Evolutionary conservation across 208 protist genomes (phyloP).

Genomic region (Leishmania arabica): DNA sequence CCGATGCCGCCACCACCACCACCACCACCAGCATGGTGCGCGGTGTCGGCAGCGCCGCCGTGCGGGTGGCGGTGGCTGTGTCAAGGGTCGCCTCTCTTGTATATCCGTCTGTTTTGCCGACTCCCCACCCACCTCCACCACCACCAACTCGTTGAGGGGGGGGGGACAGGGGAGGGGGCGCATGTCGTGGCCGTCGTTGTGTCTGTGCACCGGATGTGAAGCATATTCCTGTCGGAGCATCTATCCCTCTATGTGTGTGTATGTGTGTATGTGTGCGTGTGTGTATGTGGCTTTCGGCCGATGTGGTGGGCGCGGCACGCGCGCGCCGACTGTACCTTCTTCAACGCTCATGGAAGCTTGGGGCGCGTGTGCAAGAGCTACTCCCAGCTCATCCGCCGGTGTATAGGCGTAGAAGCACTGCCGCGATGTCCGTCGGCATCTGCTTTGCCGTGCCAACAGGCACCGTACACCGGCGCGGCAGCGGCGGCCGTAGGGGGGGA

Average conservation of each 20-base stretch:
- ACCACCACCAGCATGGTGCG: no score
- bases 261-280: background rate
- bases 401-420: background rate
- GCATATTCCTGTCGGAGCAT: background rate
- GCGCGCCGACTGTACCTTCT: background rate
- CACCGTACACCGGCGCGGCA: background rate
- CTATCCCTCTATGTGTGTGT: constrained; percentile 5
- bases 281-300: background rate
- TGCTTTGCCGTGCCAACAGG: background rate
- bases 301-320: background rate
- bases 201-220: no score
- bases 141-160: background rate
- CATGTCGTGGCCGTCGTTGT: no score
- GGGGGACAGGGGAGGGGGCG: no score
- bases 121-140: no score
- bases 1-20: no score
- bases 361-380: background rate
- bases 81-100: no score
- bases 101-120: no score
- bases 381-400: background rate
- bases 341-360: background rate
- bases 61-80: no score
- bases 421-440: background rate
- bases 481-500: background rate
- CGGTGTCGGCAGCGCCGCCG: no score